phyloP scores from a whole-genome alignment of 495 filamentous ascomycete species.

The Podospora pseudocomata region DNA sequence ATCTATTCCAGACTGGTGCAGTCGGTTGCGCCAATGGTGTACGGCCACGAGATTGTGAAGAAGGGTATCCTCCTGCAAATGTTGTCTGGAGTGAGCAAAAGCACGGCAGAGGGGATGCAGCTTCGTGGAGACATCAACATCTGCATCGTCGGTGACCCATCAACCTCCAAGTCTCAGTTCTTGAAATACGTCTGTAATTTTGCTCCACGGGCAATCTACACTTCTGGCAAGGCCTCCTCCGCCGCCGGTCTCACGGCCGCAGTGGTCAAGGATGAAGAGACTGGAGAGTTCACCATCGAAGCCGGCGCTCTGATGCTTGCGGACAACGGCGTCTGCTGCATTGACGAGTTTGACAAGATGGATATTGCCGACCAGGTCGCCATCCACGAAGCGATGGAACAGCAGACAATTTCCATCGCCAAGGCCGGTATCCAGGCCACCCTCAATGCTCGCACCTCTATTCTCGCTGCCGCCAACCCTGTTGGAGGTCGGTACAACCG shows the following conservation, averaged over 20 bases:
- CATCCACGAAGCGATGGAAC: slow-evolving; percentile 99
- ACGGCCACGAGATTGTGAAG: slow-evolving; percentile 95
- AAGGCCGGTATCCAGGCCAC: slow-evolving; percentile 99
- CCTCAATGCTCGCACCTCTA: slow-evolving; percentile 89
- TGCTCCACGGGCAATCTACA: slow-evolving; percentile 94
- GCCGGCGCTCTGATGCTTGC: slow-evolving; percentile 97
- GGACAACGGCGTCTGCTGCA: slow-evolving; percentile 94
- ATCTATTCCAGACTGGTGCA: slow-evolving; percentile 93
- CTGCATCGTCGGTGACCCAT: slow-evolving; percentile 96
- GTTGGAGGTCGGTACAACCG: slow-evolving; percentile 96
- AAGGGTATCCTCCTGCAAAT: slow-evolving; percentile 93
- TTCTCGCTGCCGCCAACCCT: slow-evolving; percentile 94
- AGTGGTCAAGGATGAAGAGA: slow-evolving; percentile 96
- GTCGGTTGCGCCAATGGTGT: slow-evolving; percentile 95
- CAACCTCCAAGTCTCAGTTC: slow-evolving; percentile 98
- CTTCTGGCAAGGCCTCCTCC: slow-evolving; percentile 95
- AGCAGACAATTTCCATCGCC: slow-evolving; percentile 98
- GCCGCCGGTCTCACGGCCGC: slow-evolving; percentile 96
- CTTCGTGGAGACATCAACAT: slow-evolving; percentile 97
- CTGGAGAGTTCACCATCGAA: slow-evolving; percentile 98
- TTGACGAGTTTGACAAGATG: slow-evolving; percentile 99
- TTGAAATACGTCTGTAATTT: slow-evolving; percentile 97
- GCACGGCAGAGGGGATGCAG: slow-evolving; percentile 84
- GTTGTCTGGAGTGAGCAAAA: slow-evolving; percentile 88
- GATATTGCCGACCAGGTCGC: slow-evolving; percentile 96